These are phyloP conservation scores for Ormosia emarginata DNA, from an alignment of 306 rosid species.

Conservation along the genomic window DNA sequence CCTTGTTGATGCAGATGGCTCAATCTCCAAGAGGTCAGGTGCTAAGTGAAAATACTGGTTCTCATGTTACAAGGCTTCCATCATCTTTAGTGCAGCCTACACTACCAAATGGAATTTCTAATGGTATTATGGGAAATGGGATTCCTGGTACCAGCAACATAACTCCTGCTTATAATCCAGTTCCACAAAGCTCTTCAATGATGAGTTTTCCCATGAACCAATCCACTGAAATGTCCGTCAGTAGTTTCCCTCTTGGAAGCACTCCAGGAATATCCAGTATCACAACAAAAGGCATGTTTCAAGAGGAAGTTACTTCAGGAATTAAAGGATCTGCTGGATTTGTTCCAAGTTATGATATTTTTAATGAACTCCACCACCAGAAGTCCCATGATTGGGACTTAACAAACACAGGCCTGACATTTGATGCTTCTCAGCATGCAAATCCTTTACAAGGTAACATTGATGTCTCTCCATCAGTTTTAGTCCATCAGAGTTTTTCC, in stretches of 20 bases:
- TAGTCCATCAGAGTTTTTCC: constrained; percentile 63
- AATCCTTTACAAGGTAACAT: constrained; percentile 53
- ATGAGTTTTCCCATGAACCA: constrained; percentile 65
- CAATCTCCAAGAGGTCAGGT: constrained; percentile 73
- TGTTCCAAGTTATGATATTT: constrained; percentile 56
- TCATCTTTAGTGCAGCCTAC: constrained; percentile 54
- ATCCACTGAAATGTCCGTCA: constrained; percentile 46
- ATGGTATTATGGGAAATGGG: constrained; percentile 55
- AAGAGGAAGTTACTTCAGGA: constrained; percentile 45
- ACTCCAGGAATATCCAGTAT: constrained; percentile 45
- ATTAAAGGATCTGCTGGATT: constrained; percentile 51
- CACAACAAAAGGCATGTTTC: constrained; percentile 48
- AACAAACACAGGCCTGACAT: constrained; percentile 54
- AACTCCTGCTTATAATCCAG: constrained; percentile 48
- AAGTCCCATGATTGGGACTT: constrained; percentile 78
- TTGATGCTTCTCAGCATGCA: constrained; percentile 54
- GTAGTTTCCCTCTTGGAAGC: constrained; percentile 65
- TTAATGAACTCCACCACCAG: constrained; percentile 60
- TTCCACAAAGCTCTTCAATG: constrained; percentile 57
- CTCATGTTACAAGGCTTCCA: constrained; percentile 53
- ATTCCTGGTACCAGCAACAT: constrained; percentile 44
- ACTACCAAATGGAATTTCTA: constrained; percentile 47
- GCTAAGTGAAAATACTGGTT: constrained; percentile 45
- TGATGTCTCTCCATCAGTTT: constrained; percentile 52
- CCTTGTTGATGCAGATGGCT: constrained; percentile 62